phyloP scores from a whole-genome alignment of 1,139 yeast species.

The Scheffersomyces parashehatae region DNA sequence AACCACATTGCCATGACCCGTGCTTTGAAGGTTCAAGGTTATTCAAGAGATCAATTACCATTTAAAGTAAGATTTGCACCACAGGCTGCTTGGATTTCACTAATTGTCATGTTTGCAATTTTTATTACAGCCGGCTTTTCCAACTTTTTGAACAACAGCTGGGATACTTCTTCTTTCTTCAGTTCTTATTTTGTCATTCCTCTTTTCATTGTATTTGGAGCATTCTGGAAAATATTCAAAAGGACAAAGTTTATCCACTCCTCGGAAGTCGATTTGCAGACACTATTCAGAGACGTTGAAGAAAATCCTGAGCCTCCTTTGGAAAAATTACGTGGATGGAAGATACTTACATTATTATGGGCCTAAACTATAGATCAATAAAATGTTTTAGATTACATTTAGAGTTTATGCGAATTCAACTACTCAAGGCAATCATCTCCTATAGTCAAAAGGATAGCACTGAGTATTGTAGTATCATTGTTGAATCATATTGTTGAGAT shows the following conservation, averaged over 20 bases:
- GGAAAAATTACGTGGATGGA: conserved; percentile 27
- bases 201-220: conserved; percentile 23
- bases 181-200: conserved; percentile 40
- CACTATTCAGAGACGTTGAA: conserved; percentile 33
- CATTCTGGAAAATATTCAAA: conserved; percentile 30
- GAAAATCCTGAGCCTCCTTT: conserved; percentile 40
- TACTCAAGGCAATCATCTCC: no score
- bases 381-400: not conserved
- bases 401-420: no score
- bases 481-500: no score
- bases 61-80: conserved; percentile 25
- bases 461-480: no score
- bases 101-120: conserved; percentile 30
- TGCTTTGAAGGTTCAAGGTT: conserved; percentile 40
- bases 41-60: conserved; percentile 36
- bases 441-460: no score
- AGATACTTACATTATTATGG: conserved; percentile 24
- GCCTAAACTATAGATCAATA: conserved; percentile 11
- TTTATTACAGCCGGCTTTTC: conserved; percentile 42
- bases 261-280: conserved; percentile 32
- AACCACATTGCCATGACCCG: conserved; percentile 33
- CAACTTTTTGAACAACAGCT: conserved; percentile 37
- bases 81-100: conserved; percentile 37
- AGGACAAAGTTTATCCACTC: conserved; percentile 26
- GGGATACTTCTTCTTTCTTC: conserved; percentile 33